Evolutionary conservation across 164 flowering plant genomes (phyloP).

Genomic region (Vitis vinifera): ASM3070453v1 NC_081806.1:2633001-2633500

Average conservation of each 20-base stretch:
- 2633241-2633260: slow-evolving; percentile 93
- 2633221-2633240: slow-evolving; percentile 81
- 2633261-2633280: slow-evolving; percentile 85
- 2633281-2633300: slow-evolving; percentile 70
- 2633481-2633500: slow-evolving; percentile 90
- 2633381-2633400: slow-evolving; percentile 83
- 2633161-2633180: slow-evolving; percentile 70
- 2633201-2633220: slow-evolving; percentile 90
- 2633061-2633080: too few species aligned
- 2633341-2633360: slow-evolving; percentile 93
- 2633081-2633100: too few species aligned
- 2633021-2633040: too few species aligned
- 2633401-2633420: slow-evolving; percentile 70
- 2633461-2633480: slow-evolving; percentile 76
- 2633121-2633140: neutral
- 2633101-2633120: too few species aligned
- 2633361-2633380: slow-evolving; percentile 84
- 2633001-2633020: too few species aligned
- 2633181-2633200: slow-evolving; percentile 70
- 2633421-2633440: slow-evolving; percentile 81
- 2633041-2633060: too few species aligned
- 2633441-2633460: slow-evolving; percentile 67
- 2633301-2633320: slow-evolving; percentile 78
- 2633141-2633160: slow-evolving; percentile 61
- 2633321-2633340: slow-evolving; percentile 87